Conservation (phyloP, 2,329 filamentous ascomycete genomes). For the Venturia carpophila region DNA sequence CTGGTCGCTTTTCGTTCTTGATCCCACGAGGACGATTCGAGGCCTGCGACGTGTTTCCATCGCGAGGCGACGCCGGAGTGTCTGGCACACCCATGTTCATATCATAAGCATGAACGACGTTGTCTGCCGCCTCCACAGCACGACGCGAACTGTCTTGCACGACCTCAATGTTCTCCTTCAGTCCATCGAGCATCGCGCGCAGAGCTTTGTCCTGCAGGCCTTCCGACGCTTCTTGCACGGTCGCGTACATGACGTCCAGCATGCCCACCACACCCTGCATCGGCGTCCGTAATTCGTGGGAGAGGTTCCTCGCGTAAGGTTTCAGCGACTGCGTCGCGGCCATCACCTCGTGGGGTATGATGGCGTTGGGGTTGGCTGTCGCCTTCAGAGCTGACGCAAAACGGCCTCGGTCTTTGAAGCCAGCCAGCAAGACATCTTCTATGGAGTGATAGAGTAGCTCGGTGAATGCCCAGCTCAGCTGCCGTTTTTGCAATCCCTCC, state of each 20-base stretch:
- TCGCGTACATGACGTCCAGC: conserved; percentile 69
- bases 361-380: conserved; percentile 29
- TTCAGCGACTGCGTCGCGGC: conserved; percentile 58
- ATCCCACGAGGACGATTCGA: neutral
- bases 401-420: conserved; percentile 47
- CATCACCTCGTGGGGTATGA: conserved; percentile 49
- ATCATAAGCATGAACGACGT: conserved; percentile 67
- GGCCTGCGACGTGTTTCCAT: neutral
- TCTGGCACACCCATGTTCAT: conserved; percentile 69
- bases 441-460: conserved; percentile 61
- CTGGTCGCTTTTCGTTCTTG: conserved; percentile 32
- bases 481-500: conserved; percentile 49
- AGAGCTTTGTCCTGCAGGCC: conserved; percentile 32
- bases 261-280: conserved; percentile 72
- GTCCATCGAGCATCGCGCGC: conserved; percentile 31
- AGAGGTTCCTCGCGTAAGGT: conserved; percentile 63
- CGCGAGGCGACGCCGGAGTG: conserved; percentile 35
- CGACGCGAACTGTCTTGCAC: conserved; percentile 66
- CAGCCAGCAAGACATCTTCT: conserved; percentile 57
- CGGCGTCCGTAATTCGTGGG: conserved; percentile 63
- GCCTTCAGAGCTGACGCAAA: conserved; percentile 27
- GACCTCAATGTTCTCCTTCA: conserved; percentile 62
- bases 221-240: conserved; percentile 57
- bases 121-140: conserved; percentile 66
- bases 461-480: conserved; percentile 56